These are phyloP conservation scores for Toxoplasma gondii DNA, from an alignment of 169 alveolate genomes.

Conservation along the genomic window DNA sequence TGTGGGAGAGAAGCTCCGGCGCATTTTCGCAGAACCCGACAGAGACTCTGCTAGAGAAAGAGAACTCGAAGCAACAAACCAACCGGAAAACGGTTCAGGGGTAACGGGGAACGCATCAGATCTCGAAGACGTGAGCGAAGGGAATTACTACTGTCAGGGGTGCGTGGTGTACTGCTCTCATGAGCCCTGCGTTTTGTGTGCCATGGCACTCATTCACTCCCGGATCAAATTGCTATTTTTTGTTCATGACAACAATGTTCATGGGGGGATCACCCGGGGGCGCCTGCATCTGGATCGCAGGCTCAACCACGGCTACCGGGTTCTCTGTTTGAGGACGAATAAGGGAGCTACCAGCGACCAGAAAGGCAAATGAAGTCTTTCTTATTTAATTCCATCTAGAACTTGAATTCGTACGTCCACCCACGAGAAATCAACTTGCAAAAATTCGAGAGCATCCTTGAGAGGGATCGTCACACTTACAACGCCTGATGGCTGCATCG, in stretches of 20 bases:
- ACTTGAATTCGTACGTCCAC: too few relatives aligned
- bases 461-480: too few relatives aligned
- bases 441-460: too few relatives aligned
- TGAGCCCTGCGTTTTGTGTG: slow-evolving; percentile 97
- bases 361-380: background rate
- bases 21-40: background rate
- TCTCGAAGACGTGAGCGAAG: background rate
- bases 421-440: too few relatives aligned
- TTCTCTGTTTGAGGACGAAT: background rate
- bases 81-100: background rate
- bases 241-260: slow-evolving; percentile 67
- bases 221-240: slow-evolving; percentile 88
- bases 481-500: too few relatives aligned
- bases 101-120: background rate
- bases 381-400: too few relatives aligned
- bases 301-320: slow-evolving; percentile 53
- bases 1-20: slow-evolving; percentile 13
- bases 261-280: slow-evolving; percentile 24
- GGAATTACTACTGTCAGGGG: slow-evolving; percentile 83
- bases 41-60: background rate
- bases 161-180: slow-evolving; percentile 83
- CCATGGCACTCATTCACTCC: slow-evolving; percentile 96
- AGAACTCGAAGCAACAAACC: background rate
- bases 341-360: background rate
- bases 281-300: slow-evolving; percentile 26